Conservation (phyloP, 257 asterid genomes). For the Solanum microdontum region DNA sequence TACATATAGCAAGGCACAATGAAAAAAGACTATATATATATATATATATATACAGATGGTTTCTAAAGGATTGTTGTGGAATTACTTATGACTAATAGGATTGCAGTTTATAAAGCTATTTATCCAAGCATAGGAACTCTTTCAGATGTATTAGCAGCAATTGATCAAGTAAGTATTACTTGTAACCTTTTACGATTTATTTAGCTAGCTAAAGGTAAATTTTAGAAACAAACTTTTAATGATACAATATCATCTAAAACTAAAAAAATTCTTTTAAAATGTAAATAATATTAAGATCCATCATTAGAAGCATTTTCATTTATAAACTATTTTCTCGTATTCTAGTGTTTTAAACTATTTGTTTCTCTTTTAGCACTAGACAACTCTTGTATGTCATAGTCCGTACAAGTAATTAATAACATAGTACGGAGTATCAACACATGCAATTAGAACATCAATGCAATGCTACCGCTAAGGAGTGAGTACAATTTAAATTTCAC, state of each 20-base stretch:
- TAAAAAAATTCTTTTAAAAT: neutral
- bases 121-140: conserved; percentile 73
- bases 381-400: neutral
- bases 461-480: no score
- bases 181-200: neutral
- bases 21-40: neutral
- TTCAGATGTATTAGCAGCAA: conserved; percentile 85
- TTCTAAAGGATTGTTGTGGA: neutral
- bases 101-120: conserved; percentile 86
- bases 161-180: conserved; percentile 59
- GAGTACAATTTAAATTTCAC: neutral
- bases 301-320: neutral
- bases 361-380: neutral
- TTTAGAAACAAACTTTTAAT: neutral
- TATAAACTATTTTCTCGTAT: neutral
- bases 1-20: neutral
- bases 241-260: no score
- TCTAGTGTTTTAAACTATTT: neutral
- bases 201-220: neutral
- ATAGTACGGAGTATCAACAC: neutral
- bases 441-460: neutral
- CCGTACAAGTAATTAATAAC: no score
- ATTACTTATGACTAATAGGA: conserved; percentile 24
- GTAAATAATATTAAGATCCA: neutral
- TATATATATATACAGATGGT: neutral